Evolutionary conservation across 2,329 filamentous ascomycete genomes (phyloP).

Genomic region (Diaporthe capsici): DNA sequence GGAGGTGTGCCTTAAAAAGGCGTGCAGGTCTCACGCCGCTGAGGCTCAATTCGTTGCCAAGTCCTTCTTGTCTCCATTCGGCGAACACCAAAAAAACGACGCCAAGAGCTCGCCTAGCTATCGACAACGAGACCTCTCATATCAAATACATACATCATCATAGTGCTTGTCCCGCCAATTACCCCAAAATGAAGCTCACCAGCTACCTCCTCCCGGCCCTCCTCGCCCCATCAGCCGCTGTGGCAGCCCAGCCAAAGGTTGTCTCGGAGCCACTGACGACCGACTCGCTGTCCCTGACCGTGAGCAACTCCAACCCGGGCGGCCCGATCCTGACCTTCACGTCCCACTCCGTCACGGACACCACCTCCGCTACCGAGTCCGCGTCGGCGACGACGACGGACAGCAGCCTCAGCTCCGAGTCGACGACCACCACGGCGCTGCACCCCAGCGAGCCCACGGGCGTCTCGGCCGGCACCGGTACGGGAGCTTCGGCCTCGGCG

Average conservation of each 20-base stretch:
- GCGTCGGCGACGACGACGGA: neutral
- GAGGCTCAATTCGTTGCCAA: neutral
- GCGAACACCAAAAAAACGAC: neutral
- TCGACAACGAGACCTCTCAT: no score
- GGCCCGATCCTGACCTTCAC: conserved; percentile 32
- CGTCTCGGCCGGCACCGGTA: conserved; percentile 4
- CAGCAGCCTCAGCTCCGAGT: conserved; percentile 23
- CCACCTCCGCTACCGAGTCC: neutral
- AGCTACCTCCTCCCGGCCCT: conserved; percentile 10
- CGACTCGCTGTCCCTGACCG: neutral
- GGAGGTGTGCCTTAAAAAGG: neutral
- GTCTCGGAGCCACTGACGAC: conserved; percentile 19
- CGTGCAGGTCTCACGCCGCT: neutral
- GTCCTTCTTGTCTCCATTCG: neutral
- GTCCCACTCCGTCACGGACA: neutral
- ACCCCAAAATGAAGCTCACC: conserved; percentile 9
- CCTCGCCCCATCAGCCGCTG: neutral
- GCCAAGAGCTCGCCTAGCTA: neutral
- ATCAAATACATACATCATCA: no score
- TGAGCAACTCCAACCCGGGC: conserved; percentile 4
- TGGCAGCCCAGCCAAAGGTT: neutral
- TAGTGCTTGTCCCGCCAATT: neutral
- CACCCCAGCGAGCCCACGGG: conserved; percentile 36
- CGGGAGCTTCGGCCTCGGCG: neutral
- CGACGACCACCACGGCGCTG: conserved; percentile 27